Conservation (phyloP, 2,329 filamentous ascomycete species). For the Ascochyta fabae region DNA sequence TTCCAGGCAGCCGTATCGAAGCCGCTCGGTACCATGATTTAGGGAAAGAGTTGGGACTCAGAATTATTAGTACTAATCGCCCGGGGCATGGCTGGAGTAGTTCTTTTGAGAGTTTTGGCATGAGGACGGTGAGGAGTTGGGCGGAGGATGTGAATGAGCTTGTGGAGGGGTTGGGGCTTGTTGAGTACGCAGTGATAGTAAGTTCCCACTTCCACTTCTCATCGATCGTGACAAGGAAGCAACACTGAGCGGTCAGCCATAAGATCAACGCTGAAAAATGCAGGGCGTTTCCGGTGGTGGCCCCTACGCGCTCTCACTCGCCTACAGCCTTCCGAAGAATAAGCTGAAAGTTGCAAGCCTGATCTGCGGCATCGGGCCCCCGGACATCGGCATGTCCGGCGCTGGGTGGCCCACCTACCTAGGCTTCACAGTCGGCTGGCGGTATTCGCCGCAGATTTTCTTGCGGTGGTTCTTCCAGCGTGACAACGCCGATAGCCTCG, state of each 20-base stretch:
- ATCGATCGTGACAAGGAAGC: no score
- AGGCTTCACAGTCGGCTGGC: constrained; percentile 42
- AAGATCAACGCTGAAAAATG: not conserved
- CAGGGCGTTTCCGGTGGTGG: constrained; percentile 45
- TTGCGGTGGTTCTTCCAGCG: constrained; percentile 36
- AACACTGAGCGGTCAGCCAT: no score
- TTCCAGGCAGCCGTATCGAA: constrained; percentile 42
- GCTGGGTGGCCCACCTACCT: constrained; percentile 31
- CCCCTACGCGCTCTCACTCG: constrained; percentile 42
- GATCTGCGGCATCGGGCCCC: constrained; percentile 43
- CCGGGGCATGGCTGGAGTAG: constrained; percentile 40
- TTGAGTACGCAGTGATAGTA: constrained; percentile 36
- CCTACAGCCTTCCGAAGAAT: constrained; percentile 22
- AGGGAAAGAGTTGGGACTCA: constrained; percentile 27
- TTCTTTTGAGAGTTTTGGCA: constrained; percentile 14
- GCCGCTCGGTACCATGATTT: constrained; percentile 31
- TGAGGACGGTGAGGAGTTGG: constrained; percentile 30
- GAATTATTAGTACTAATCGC: constrained; percentile 38
- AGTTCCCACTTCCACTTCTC: not conserved
- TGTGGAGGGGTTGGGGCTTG: constrained; percentile 27
- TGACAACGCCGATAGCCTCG: constrained; percentile 31
- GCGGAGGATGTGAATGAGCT: constrained; percentile 34
- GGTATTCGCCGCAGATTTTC: constrained; percentile 25
- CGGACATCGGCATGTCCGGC: constrained; percentile 46
- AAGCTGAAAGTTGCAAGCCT: constrained; percentile 35